Base-by-base conservation (phyloP, 2,329 filamentous ascomycete species). In the Exutisphaerella laricina region DNA sequence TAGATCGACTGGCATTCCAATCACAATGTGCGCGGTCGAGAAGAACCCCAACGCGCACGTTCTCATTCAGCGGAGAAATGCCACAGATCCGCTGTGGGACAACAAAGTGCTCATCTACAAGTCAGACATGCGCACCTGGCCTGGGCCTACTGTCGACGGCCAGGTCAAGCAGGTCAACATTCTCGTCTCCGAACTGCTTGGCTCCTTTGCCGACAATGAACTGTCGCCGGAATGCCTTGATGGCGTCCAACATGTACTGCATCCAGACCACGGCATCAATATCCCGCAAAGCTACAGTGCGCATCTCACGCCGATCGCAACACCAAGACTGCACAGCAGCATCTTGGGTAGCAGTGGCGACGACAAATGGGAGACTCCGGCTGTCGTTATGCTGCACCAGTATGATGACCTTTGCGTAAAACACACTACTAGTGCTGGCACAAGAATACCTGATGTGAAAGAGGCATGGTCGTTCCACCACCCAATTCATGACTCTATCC, bases 31-130 rank as follows among this genome's bases (percentile, higher is more conserved):
- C 81, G 92, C 87, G 0, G 80, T 98, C 3, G 92, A 98, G 67
- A 98, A 98, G 75, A 98, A 98, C 66, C 92, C 88, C 3, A 97
- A 98, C 60, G 92, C 92, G 1, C 97, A 90, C 62, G 89, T 98
- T 5, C 82, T 96, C 53, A 78, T 98, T 2, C 80, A 95, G 49
- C 78, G 86, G 17, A 88, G 94, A 60, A 97, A 97, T 59, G 74
- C 82, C 51, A 78, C 75, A 13, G 74, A 80, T 32, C 53, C 57
- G 1, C 61, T 68, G n/a, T 98, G 92, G 92, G 75, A 72, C 44
- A 80, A 82, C 16, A 77, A 76, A 40, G 90, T 96, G 14, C 89
- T 82, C 1, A 79, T 98, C 22, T 83, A 97, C 52, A 94, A 95
- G 68, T 94, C 88, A 1, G 92, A 98, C 63, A 98, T 98, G 92